phyloP scores from a whole-genome alignment of 1,139 yeast species.

The Candida neerlandica region DNA sequence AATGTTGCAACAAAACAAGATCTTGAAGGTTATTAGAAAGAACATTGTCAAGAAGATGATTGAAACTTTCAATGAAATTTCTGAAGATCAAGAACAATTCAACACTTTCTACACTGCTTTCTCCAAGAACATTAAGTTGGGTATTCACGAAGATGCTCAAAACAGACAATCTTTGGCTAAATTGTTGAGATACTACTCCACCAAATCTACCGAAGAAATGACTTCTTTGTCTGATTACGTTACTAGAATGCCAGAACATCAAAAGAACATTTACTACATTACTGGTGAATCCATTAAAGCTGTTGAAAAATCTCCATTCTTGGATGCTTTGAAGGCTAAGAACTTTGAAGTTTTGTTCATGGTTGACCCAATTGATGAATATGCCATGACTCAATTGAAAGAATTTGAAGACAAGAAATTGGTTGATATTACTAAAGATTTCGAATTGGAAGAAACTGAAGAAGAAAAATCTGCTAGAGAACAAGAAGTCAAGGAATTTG shows the following conservation, averaged over 20 bases:
- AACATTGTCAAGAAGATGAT: slow-evolving; percentile 98
- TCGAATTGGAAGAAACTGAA: slow-evolving; percentile 98
- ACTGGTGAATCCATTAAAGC: slow-evolving; percentile 99
- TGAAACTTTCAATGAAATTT: slow-evolving; percentile 98
- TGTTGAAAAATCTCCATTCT: slow-evolving; percentile 98
- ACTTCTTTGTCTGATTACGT: slow-evolving; percentile 97
- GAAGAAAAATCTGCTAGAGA: slow-evolving; percentile 96
- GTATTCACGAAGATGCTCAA: slow-evolving; percentile 98
- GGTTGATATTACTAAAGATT: slow-evolving; percentile 98
- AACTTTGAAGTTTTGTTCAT: slow-evolving; percentile 96
- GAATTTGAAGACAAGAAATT: slow-evolving; percentile 99
- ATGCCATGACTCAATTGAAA: slow-evolving; percentile 98
- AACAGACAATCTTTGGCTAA: slow-evolving; percentile 96
- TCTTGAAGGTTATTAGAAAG: slow-evolving; percentile 98
- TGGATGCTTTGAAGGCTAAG: slow-evolving; percentile 98
- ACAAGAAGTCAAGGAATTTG: slow-evolving; percentile 88
- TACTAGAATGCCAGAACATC: slow-evolving; percentile 99
- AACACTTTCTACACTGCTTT: slow-evolving; percentile 98
- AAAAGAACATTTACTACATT: slow-evolving; percentile 98
- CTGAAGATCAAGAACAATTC: slow-evolving; percentile 98
- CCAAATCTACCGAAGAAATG: slow-evolving; percentile 91
- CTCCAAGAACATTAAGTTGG: slow-evolving; percentile 97
- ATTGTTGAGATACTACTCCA: slow-evolving; percentile 95
- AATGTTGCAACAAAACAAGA: slow-evolving; percentile 99
- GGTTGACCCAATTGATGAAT: slow-evolving; percentile 99